Evolutionary conservation across 164 flowering plant species (phyloP), one percentile per base, ranked within the genome.

Genomic region (Warburgia ugandensis): DNA sequence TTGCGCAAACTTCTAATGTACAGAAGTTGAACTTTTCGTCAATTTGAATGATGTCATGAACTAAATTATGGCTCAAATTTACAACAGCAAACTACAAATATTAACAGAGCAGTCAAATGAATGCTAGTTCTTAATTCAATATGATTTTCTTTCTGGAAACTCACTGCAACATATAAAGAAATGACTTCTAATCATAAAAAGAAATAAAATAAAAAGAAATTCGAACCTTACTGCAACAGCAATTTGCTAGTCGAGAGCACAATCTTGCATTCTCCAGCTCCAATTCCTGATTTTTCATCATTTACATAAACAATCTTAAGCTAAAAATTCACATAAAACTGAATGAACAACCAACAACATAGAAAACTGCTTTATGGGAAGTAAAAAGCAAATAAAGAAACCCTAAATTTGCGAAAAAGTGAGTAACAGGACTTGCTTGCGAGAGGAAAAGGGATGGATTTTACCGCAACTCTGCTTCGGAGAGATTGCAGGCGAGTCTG

Each of bases 261-360:
- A 86, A 45, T 46, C 72, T 55, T 1, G 74, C 74, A 45, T 86
- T 86, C 54, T 79, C 79, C 38, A 52, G 54, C 72, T 83, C 83
- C 39, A 86, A 44, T 58, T 79, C 81, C 96, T 86, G 74, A 45
- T 13, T 45, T 31, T 3, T 29, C 3, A 35, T 11, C 22, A 29
- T 3, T 1, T 1, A 9, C 13, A 32, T 4, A n/a, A 21, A 14
- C 32, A n/a, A n/a, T n/a, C n/a, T n/a, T n/a, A n/a, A n/a, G n/a
- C n/a, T n/a, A 44, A 8, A 29, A 59, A 12, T 10, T 6, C 19
- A 6, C 23, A 16, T 10, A n/a, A 3, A 41, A 5, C 3, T 3
- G 11, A 41, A 41, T 17, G 21, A 17, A 16, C 3, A 17, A 20
- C 9, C 0, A 51, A 44, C 0, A 20, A 1, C 7, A 6, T 1